Conservation (phyloP, 345 rosid genomes). For the Gossypium mustelinum region DNA sequence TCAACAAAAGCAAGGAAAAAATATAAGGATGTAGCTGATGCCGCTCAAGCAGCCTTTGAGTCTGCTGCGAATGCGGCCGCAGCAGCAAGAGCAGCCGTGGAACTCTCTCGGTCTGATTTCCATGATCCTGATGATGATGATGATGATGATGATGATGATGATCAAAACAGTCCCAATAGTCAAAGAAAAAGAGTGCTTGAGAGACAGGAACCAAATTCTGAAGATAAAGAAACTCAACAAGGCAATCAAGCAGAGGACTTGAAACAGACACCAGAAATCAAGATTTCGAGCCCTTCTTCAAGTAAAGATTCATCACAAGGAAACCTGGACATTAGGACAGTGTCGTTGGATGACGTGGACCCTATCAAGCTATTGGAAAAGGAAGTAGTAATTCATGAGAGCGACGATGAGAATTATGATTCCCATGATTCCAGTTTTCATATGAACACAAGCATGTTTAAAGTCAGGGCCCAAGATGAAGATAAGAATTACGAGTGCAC, state of each 20-base stretch:
- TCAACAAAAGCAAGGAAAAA: constrained; percentile 34
- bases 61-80: constrained; percentile 83
- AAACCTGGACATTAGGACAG: constrained; percentile 22
- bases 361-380: constrained; percentile 52
- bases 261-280: constrained; percentile 26
- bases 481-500: background rate
- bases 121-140: constrained; percentile 42
- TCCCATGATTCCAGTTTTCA: constrained; percentile 4
- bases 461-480: constrained; percentile 1
- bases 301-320: constrained; percentile 42
- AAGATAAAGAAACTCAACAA: constrained; percentile 16
- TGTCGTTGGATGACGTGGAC: constrained; percentile 43
- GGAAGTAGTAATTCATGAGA: constrained; percentile 52
- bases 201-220: constrained; percentile 17
- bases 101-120: constrained; percentile 63
- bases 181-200: constrained; percentile 15
- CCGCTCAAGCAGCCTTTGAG: constrained; percentile 89
- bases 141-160: constrained; percentile 34
- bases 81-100: constrained; percentile 93
- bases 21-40: constrained; percentile 87
- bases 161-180: constrained; percentile 22
- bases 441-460: constrained; percentile 12
- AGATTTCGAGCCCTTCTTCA: constrained; percentile 21
- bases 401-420: constrained; percentile 37
- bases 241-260: constrained; percentile 18